phyloP scores from a whole-genome alignment of 257 asterid genomes.

The Lycium barbarum region DNA sequence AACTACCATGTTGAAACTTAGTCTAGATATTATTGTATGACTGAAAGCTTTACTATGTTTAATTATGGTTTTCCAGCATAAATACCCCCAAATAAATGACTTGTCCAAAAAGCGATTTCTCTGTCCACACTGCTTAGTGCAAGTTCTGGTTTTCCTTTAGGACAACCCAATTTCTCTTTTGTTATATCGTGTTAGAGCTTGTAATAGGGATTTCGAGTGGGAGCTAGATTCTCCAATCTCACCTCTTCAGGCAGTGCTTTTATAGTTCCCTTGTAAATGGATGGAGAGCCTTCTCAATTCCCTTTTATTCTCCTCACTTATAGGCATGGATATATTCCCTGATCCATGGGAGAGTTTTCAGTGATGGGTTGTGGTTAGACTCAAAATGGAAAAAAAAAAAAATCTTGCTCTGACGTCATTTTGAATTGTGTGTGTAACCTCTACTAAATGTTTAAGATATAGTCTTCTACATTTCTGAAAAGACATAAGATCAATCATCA shows the following conservation, averaged over 20 bases:
- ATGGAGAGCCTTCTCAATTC: background rate
- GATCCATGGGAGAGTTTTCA: background rate
- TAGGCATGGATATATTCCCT: background rate
- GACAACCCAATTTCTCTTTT: conserved; percentile 17
- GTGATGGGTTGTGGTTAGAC: background rate
- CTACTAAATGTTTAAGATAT: conserved; percentile 20
- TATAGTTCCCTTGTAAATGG: background rate
- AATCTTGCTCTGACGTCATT: background rate
- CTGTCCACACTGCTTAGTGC: background rate
- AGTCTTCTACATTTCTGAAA: conserved; percentile 17
- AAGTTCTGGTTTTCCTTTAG: background rate
- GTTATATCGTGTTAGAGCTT: background rate
- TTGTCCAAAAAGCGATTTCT: background rate
- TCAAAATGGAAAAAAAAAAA: background rate
- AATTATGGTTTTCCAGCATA: background rate
- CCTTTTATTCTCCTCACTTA: background rate
- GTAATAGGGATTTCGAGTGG: background rate
- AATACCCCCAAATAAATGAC: background rate
- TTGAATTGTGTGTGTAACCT: background rate
- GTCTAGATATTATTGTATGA: conserved; percentile 1
- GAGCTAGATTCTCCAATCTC: conserved; percentile 15
- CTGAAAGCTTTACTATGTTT: conserved; percentile 13
- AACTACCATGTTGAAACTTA: background rate
- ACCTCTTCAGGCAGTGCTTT: background rate
- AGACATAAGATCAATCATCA: background rate